These are phyloP conservation scores for Pogostemon cablin DNA, from an alignment of 257 asterid genomes.

Conservation along the genomic window DNA sequence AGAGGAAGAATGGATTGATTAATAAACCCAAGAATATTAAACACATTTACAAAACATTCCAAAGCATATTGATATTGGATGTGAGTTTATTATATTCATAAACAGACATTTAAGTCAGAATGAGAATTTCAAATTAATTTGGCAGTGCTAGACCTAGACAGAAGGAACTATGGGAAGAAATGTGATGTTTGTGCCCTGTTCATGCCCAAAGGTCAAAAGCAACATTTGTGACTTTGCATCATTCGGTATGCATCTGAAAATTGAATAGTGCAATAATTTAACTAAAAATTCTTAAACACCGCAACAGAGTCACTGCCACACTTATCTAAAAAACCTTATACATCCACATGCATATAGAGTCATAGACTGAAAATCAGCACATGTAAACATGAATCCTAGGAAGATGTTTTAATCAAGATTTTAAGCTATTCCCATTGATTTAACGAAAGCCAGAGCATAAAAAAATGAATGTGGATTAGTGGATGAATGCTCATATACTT, in stretches of 20 bases:
- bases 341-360: background rate
- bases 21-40: background rate
- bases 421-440: background rate
- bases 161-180: too few relatives aligned
- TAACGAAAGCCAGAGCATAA: background rate
- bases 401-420: background rate
- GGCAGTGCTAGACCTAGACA: background rate
- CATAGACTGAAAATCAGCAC: background rate
- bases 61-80: background rate
- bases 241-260: too few relatives aligned
- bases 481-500: background rate
- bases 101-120: background rate
- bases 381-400: background rate
- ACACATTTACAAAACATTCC: background rate
- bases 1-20: background rate
- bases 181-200: too few relatives aligned
- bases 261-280: too few relatives aligned
- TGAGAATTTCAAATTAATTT: background rate
- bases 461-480: background rate
- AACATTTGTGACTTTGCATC: background rate
- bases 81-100: background rate
- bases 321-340: background rate
- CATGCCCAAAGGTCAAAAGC: background rate
- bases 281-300: too few relatives aligned
- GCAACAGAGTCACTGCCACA: background rate